Base-by-base conservation (phyloP, 129 eudicot genomes). In the Artemisia argyi region DNA sequence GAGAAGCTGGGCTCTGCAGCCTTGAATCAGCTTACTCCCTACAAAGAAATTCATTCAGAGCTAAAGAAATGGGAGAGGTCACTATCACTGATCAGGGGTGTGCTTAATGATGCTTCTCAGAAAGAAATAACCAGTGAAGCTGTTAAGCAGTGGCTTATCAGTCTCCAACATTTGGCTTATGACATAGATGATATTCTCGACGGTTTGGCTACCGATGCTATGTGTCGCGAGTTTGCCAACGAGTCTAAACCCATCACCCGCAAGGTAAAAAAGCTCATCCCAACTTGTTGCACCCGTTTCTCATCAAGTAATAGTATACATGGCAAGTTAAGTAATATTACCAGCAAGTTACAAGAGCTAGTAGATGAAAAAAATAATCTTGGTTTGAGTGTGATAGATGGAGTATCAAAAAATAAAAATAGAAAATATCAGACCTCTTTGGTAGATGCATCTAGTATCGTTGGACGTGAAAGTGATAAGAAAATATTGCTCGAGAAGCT, bases 401-500 rank as follows among this genome's bases (percentile, higher is more conserved):
- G 26, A 17, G 32, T 11, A 13, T 53, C 59, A 19, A 65, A 39
- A 54, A 65, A 15, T 52, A 4, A 22, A 16, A 61, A 47, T 10
- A 55, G 32, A 44, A 73, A 76, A 30, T 49, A 69, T 54, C 74
- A 81, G 10, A 73, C 78, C 26, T 73, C 82, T 32, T 73, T 81
- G 9, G 64, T 78, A 71, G 84, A 65, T 28, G 75, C 69, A 64
- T 5, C 73, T 54, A 18, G 59, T 39, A 61, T 84, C 49, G 61
- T 61, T 44, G 90, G 90, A 13, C 71, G 84, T 46, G 64, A 76
- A 35, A 30, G 35, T 10, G 88, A 84, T 56, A 80, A 65, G 68
- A 26, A 68, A 20, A 30, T 0, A 51, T 12, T 74, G n/a, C 65
- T 74, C 3, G 22, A 74, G 18, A 17, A 11, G 67, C 28, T 78